Evolutionary conservation across 1,284 basidiomycete species (phyloP).

Genomic region (Cerioporus squamosus): DNA sequence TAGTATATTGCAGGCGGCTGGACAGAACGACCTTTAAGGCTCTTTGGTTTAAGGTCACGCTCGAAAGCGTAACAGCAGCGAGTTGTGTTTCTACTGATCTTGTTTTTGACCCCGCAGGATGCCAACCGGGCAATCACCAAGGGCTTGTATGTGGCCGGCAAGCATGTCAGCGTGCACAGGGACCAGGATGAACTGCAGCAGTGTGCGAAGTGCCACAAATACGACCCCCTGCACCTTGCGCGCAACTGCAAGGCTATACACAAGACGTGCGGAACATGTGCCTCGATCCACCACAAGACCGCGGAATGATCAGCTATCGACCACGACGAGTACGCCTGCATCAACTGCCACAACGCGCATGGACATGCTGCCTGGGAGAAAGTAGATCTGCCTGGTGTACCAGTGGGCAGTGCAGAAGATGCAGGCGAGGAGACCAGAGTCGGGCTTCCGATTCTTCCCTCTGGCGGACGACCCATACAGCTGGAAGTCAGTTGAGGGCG

Average conservation of each 20-base stretch:
- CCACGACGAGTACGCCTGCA: conserved; percentile 1
- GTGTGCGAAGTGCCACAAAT: conserved; percentile 37
- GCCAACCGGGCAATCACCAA: conserved; percentile 15
- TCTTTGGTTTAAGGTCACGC: too few relatives aligned
- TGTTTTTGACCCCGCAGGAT: not conserved
- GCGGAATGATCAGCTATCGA: conserved; percentile 1
- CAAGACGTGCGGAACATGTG: conserved; percentile 31
- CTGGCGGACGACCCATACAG: conserved; percentile 9
- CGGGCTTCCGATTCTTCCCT: conserved; percentile 10
- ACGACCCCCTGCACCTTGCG: conserved; percentile 27
- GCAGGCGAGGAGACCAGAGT: not conserved
- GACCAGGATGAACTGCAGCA: conserved; percentile 12
- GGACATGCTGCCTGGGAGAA: conserved; percentile 20
- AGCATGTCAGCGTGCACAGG: not conserved
- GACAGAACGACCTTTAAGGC: too few relatives aligned
- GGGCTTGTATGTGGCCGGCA: conserved; percentile 9
- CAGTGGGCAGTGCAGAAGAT: not conserved
- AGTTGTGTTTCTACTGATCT: not conserved
- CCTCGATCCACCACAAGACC: conserved; percentile 19
- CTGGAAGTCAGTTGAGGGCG: conserved; percentile 5
- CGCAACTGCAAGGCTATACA: conserved; percentile 23
- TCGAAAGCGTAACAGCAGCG: too few relatives aligned
- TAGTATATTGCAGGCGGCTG: too few relatives aligned
- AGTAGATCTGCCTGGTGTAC: conserved; percentile 15
- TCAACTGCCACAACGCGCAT: conserved; percentile 14